Percentiles rank a stretch among this genome's conserved stretches.
phyloP scores from a whole-genome alignment of 1,284 basidiomycete species.

The Somion occarium region DNA sequence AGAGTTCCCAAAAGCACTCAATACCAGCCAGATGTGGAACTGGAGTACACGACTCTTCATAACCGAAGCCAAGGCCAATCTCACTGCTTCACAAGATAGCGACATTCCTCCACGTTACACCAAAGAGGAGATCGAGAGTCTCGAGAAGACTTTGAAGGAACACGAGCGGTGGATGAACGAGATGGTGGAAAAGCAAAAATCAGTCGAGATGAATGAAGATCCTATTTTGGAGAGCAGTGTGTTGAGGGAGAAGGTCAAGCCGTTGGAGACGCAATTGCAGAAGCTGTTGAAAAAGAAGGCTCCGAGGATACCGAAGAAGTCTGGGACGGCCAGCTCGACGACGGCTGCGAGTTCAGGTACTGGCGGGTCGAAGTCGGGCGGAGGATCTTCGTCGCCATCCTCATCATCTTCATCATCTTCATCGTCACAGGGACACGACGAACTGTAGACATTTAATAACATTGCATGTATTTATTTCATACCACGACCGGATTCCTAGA shows the following conservation, averaged over 20 bases:
- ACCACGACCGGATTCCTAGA: not conserved
- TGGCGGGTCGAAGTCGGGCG: not conserved
- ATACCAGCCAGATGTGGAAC: conserved; percentile 78
- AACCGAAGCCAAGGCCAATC: conserved; percentile 68
- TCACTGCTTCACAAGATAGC: conserved; percentile 47
- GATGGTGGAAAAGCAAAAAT: conserved; percentile 77
- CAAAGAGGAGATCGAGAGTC: conserved; percentile 68
- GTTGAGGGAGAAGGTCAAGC: conserved; percentile 77
- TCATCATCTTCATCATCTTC: no score
- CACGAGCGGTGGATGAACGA: conserved; percentile 79
- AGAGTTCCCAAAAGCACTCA: conserved; percentile 68
- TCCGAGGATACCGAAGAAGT: conserved; percentile 45
- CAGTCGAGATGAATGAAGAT: conserved; percentile 67
- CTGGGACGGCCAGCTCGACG: no score
- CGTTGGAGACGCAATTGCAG: conserved; percentile 70
- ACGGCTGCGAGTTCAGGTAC: not conserved
- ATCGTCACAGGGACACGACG: not conserved
- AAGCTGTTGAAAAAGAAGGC: conserved; percentile 63
- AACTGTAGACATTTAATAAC: not conserved
- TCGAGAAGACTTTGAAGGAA: conserved; percentile 72
- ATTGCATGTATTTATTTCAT: not conserved
- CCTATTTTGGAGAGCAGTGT: conserved; percentile 79
- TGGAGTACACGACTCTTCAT: conserved; percentile 81
- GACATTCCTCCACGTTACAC: conserved; percentile 76
- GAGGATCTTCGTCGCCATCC: not conserved